Evolutionary conservation across 2,329 filamentous ascomycete genomes (phyloP).

Genomic region (Trichophyton verrucosum): DNA sequence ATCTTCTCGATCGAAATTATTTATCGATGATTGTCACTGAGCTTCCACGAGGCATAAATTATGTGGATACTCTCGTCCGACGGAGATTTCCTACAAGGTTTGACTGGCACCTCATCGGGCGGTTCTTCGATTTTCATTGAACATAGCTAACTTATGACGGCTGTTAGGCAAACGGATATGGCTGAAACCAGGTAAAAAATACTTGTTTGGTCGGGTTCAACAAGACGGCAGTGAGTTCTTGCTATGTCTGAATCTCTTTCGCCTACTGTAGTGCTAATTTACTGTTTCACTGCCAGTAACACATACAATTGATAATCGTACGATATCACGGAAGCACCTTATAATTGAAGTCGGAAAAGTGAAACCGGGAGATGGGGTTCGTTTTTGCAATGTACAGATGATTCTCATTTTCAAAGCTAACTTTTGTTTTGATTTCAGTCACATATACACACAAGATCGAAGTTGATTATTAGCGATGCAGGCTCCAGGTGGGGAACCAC

Average conservation of each 20-base stretch:
- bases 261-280: neutral
- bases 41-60: neutral
- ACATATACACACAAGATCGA: conserved; percentile 52
- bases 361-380: conserved; percentile 53
- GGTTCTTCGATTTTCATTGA: conserved; percentile 33
- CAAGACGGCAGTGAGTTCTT: conserved; percentile 26
- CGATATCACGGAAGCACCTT: conserved; percentile 80
- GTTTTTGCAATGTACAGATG: conserved; percentile 16
- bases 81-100: conserved; percentile 36
- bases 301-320: conserved; percentile 62
- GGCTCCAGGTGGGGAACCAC: conserved; percentile 74
- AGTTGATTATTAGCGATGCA: conserved; percentile 62
- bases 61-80: conserved; percentile 55
- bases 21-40: neutral
- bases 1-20: neutral
- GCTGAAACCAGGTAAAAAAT: conserved; percentile 73
- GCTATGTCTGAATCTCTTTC: neutral
- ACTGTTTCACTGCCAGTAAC: conserved; percentile 38
- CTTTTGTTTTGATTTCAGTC: conserved; percentile 32
- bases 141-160: conserved; percentile 7
- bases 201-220: conserved; percentile 71
- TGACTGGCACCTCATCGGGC: conserved; percentile 17
- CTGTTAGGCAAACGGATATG: conserved; percentile 58
- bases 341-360: conserved; percentile 60
- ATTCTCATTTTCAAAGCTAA: conserved; percentile 11